Evolutionary conservation across 2,329 filamentous ascomycete genomes (phyloP).

Genomic region (Juglanconis sp.): DNA sequence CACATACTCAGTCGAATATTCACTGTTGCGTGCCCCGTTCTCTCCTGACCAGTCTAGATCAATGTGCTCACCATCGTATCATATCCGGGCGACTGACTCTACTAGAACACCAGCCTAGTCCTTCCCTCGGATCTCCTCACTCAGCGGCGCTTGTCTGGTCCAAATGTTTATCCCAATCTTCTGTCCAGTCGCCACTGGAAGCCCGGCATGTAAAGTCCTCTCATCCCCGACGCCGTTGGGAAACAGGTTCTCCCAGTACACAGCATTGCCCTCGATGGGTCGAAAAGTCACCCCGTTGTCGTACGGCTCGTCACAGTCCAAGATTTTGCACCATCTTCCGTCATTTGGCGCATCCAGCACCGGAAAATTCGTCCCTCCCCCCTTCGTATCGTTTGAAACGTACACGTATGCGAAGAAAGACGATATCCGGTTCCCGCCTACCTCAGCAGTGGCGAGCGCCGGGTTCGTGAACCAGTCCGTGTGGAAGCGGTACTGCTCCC

Average conservation of each 20-base stretch:
- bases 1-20: too few species aligned
- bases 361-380: slow-evolving; percentile 40
- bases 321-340: slow-evolving; percentile 33
- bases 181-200: slow-evolving; percentile 36
- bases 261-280: slow-evolving; percentile 35
- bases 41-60: too few species aligned
- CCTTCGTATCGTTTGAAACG: slow-evolving; percentile 33
- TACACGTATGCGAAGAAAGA: slow-evolving; percentile 40
- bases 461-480: slow-evolving; percentile 39
- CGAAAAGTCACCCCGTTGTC: slow-evolving; percentile 38
- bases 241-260: slow-evolving; percentile 39
- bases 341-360: slow-evolving; percentile 32
- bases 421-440: slow-evolving; percentile 35
- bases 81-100: too few species aligned
- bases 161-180: slow-evolving; percentile 43
- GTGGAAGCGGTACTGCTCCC: slow-evolving; percentile 38
- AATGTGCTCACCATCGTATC: too few species aligned
- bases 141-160: slow-evolving; percentile 32
- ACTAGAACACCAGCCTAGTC: background rate
- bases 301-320: slow-evolving; percentile 39
- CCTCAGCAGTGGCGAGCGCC: slow-evolving; percentile 27
- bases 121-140: background rate
- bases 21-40: too few species aligned
- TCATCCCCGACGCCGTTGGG: slow-evolving; percentile 33
- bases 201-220: slow-evolving; percentile 36